phyloP scores from a whole-genome alignment of 176 grass and related monocot genomes.

The Musa itinerans region DNA sequence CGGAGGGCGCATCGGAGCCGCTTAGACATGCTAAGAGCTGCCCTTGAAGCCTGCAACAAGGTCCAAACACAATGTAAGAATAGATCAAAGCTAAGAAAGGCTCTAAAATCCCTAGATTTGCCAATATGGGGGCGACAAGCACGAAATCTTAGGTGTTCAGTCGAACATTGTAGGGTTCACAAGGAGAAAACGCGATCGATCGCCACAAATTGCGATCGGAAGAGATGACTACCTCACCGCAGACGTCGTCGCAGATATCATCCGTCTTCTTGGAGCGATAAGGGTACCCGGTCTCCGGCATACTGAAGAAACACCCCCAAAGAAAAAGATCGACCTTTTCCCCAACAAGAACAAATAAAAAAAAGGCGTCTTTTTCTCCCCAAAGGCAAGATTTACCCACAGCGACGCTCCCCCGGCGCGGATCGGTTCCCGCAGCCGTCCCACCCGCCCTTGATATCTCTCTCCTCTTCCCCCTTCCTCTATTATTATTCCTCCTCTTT shows the following conservation, averaged over 20 bases:
- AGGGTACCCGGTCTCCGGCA: background rate
- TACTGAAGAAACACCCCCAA: background rate
- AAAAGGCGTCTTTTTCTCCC: background rate
- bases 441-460: too few species aligned
- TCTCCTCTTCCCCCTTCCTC: too few species aligned
- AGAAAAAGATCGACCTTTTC: background rate
- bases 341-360: background rate
- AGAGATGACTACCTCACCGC: background rate
- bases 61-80: background rate
- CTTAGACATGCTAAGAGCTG: background rate
- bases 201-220: background rate
- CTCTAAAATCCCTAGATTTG: too few species aligned
- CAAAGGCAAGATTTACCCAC: background rate
- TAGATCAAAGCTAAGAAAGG: background rate
- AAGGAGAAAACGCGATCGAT: background rate
- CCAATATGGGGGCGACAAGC: too few species aligned
- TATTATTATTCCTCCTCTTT: too few species aligned
- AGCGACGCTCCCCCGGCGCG: too few species aligned
- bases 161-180: background rate
- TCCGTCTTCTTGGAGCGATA: conserved; percentile 2
- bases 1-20: conserved; percentile 6
- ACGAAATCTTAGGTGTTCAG: too few species aligned
- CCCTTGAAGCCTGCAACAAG: background rate
- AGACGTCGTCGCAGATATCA: conserved; percentile 1
- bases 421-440: too few species aligned